Evolutionary conservation across 2,329 filamentous ascomycete genomes (phyloP).

Genomic region (Fonsecaea monophora): DNA sequence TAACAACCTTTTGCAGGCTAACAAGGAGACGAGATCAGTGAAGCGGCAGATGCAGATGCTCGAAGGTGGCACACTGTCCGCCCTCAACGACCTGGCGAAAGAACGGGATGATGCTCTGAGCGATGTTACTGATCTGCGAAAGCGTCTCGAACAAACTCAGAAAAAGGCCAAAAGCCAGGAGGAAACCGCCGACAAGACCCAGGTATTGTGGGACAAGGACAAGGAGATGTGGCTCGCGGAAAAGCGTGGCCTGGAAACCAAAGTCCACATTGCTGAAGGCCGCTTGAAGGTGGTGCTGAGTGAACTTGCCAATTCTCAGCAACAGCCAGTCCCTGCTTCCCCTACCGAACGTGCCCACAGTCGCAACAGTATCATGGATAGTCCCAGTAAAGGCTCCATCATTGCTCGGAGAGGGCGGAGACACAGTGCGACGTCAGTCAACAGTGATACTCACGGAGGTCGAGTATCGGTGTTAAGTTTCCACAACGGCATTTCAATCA

Average conservation of each 20-base stretch:
- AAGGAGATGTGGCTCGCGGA: constrained; percentile 85
- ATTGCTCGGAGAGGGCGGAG: constrained; percentile 59
- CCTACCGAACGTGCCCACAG: constrained; percentile 38
- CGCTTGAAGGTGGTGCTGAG: constrained; percentile 83
- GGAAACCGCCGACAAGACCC: constrained; percentile 78
- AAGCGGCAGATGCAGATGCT: constrained; percentile 86
- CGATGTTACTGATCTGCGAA: constrained; percentile 72
- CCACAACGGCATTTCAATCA: constrained; percentile 64
- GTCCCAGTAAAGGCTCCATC: constrained; percentile 38
- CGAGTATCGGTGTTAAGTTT: constrained; percentile 74
- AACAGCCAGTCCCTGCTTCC: constrained; percentile 42
- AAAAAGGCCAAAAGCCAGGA: constrained; percentile 80
- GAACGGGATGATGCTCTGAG: constrained; percentile 87
- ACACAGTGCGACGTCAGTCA: constrained; percentile 61
- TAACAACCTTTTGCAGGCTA: constrained; percentile 65
- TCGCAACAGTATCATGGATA: constrained; percentile 38
- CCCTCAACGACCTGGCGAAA: constrained; percentile 78
- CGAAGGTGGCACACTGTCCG: constrained; percentile 86
- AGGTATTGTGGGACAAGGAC: constrained; percentile 82
- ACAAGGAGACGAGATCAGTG: constrained; percentile 78
- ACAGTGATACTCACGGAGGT: constrained; percentile 61
- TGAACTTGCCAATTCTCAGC: constrained; percentile 68
- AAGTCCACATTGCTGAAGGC: constrained; percentile 86
- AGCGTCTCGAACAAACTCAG: constrained; percentile 76
- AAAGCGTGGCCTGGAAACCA: constrained; percentile 79